Evolutionary conservation across 306 rosid genomes (phyloP), one percentile per base, ranked within the genome.

Genomic region (Phaseolus lunatus): DNA sequence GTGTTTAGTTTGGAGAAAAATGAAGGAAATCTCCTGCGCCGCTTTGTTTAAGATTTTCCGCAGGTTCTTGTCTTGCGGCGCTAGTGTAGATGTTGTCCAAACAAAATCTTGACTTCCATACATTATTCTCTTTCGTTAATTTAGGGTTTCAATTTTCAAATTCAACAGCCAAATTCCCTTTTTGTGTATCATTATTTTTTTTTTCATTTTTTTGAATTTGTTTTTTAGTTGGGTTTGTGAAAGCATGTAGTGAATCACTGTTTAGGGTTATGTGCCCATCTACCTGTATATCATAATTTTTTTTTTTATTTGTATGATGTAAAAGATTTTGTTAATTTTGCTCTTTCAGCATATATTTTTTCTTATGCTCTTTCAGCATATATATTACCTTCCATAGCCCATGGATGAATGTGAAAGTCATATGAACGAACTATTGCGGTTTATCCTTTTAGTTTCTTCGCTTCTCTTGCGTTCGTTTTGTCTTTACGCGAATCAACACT

Each of bases 1-100:
- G 88, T 90, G 96, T 78, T 83, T 90, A 89, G 87, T 84, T 78
- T 87, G 87, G 84, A 89, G 83, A 85, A 91, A 87, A 89, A 83
- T 86, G 74, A 94, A 48, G 88, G 86, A 86, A 45, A 52, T 82
- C 4, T 90, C 97, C 0, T 87, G 87, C 16, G 74, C 86, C 53
- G 77, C 88, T 74, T 41, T 90, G 75, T 76, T 91, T 83, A 66
- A 85, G 68, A 86, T 91, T 61, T 94, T 94, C 27, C 83, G 64
- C 47, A 85, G 84, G 83, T 85, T 92, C 76, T 80, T 94, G 87
- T 87, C 94, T 19, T 94, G 96, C 24, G 77, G 87, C 9, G 91
- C 97, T 31, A 87, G 75, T 47, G 85, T 94, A 54, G 97, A 94
- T 74, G 96, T 94, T 39, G 86, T 79, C 41, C 74, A 89, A 71